Conservation (phyloP, 768 basidiomycete species). For the Phanerochaete carnosa region DNA sequence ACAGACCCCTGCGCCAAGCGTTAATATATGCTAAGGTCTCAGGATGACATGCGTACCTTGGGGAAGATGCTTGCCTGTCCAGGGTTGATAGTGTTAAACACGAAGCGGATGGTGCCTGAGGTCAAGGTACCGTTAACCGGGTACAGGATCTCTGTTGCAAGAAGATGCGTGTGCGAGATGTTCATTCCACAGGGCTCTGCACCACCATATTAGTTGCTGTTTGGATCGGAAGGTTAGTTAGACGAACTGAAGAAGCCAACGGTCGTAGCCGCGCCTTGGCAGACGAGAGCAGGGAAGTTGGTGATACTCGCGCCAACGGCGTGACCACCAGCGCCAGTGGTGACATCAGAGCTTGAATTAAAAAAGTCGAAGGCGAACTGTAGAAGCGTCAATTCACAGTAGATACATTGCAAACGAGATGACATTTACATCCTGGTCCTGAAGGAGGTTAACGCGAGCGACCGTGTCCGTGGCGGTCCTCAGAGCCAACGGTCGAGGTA, state of each 20-base stretch:
- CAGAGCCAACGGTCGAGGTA: conserved; percentile 15
- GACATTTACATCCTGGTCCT: conserved; percentile 19
- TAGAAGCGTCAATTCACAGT: not conserved
- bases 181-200: conserved; percentile 29
- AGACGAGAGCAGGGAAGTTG: conserved; percentile 28
- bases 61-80: conserved; percentile 25
- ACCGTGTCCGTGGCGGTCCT: conserved; percentile 18
- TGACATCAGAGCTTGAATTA: conserved; percentile 16
- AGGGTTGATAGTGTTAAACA: conserved; percentile 20
- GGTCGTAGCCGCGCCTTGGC: conserved; percentile 26
- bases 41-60: conserved; percentile 10
- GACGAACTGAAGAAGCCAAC: conserved; percentile 22
- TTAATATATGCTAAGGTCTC: not conserved
- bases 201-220: not conserved
- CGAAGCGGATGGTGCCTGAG: conserved; percentile 25
- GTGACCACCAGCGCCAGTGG: conserved; percentile 22
- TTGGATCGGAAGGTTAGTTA: not conserved
- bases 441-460: conserved; percentile 20
- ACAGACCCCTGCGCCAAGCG: conserved; percentile 20
- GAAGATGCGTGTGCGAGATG: conserved; percentile 34
- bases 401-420: not conserved
- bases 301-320: conserved; percentile 20
- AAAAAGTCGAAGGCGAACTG: conserved; percentile 29
- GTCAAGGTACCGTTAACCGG: conserved; percentile 26
- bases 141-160: conserved; percentile 32